phyloP scores from a whole-genome alignment of 371 early-diverging fungal species.

The Actinomortierella wolfii region DNA sequence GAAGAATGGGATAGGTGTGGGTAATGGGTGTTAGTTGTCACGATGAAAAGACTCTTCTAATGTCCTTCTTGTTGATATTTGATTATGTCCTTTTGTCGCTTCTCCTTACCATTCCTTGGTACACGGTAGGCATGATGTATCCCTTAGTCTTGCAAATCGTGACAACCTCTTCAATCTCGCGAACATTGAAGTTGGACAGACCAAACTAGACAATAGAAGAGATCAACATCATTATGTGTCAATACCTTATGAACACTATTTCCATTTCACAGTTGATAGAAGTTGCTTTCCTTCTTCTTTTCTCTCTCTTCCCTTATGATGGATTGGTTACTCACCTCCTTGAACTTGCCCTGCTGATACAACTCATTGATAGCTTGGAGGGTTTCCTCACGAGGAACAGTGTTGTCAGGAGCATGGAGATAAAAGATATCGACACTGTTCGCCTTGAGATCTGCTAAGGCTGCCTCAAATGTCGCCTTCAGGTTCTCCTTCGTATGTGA shows the following conservation, averaged over 20 bases:
- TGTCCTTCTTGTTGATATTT: too few species aligned
- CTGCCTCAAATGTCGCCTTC: background rate
- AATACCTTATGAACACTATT: background rate
- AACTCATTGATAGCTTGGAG: constrained; percentile 10
- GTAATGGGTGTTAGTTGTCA: too few species aligned
- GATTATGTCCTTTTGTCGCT: too few species aligned
- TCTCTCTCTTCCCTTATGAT: too few species aligned
- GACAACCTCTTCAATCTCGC: background rate
- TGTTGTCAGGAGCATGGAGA: constrained; percentile 7
- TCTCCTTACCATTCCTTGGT: background rate
- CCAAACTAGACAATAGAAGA: background rate
- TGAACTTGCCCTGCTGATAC: constrained; percentile 3
- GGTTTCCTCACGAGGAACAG: constrained; percentile 3
- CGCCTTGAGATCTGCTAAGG: background rate
- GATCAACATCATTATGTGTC: background rate
- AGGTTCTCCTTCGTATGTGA: too few species aligned
- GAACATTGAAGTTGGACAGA: background rate
- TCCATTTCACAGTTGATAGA: background rate
- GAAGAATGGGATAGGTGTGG: too few species aligned
- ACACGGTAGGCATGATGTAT: constrained; percentile 1
- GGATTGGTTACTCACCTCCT: constrained; percentile 8
- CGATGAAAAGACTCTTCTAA: too few species aligned
- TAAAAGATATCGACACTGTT: constrained; percentile 5
- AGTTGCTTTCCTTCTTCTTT: too few species aligned
- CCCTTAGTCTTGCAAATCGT: background rate